phyloP scores from a whole-genome alignment of 352 stramenopile species.

The Phytopythium oedochilum region DNA sequence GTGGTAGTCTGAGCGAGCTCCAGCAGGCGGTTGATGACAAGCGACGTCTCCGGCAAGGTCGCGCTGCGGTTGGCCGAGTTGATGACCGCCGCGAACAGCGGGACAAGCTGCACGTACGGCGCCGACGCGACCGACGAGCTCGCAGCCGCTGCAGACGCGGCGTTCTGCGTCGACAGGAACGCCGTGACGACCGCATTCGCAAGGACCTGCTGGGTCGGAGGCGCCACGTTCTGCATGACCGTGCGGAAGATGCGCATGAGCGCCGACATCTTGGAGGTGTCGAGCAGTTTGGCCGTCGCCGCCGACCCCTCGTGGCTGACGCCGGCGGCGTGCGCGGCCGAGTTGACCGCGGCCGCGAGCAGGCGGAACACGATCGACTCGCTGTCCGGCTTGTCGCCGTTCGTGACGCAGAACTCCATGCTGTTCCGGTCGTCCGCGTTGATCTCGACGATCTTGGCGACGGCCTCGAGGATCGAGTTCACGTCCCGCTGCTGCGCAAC shows the following conservation, averaged over 20 bases:
- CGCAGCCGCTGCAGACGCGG: constrained; percentile 7
- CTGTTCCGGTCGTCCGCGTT: constrained; percentile 62
- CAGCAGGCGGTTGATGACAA: constrained; percentile 72
- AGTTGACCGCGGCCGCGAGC: constrained; percentile 57
- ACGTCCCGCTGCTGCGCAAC: constrained; percentile 30
- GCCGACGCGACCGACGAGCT: constrained; percentile 7
- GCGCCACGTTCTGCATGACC: constrained; percentile 72
- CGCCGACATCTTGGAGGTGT: constrained; percentile 35
- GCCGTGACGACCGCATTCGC: constrained; percentile 48
- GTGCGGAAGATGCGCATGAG: constrained; percentile 64
- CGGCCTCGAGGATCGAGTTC: constrained; percentile 51
- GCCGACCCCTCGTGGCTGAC: constrained; percentile 6
- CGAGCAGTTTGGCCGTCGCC: constrained; percentile 17
- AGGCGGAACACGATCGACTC: constrained; percentile 62
- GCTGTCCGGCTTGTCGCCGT: constrained; percentile 14
- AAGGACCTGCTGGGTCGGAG: constrained; percentile 56
- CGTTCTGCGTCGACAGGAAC: constrained; percentile 48
- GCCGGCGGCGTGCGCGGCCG: constrained; percentile 30
- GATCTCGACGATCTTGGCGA: constrained; percentile 78
- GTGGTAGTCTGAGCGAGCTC: constrained; percentile 54
- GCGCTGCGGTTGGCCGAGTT: constrained; percentile 65
- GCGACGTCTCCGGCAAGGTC: constrained; percentile 48
- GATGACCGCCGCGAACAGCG: constrained; percentile 71
- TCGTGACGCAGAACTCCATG: constrained; percentile 76
- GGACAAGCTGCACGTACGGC: constrained; percentile 61